A percentile compares a stretch with the other conserved stretches of the same genome.
These are phyloP conservation scores for Populus alba DNA, from an alignment of 345 rosid species.

Conservation along the genomic window DNA sequence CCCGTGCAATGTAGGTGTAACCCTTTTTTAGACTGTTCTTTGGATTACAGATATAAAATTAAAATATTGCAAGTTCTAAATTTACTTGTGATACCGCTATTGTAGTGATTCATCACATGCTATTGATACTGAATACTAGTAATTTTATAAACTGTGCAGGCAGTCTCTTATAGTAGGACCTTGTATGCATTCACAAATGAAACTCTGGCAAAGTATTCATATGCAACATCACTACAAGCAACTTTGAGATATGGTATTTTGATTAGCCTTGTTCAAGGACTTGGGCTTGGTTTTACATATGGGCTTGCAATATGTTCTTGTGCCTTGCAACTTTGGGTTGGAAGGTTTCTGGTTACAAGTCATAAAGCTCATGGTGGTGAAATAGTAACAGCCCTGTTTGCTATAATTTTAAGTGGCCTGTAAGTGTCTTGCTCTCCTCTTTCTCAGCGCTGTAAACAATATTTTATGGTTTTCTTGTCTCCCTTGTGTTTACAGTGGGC, in stretches of 20 bases:
- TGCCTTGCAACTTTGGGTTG: slow-evolving; percentile 95
- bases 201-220: slow-evolving; percentile 93
- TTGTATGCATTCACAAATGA: slow-evolving; percentile 97
- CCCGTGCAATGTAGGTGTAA: neutral
- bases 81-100: neutral
- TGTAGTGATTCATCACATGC: neutral
- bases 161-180: slow-evolving; percentile 82
- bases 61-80: neutral
- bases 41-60: neutral
- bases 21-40: neutral
- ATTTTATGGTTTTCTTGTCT: slow-evolving; percentile 1
- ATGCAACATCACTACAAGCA: slow-evolving; percentile 95
- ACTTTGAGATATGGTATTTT: slow-evolving; percentile 88
- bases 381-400: slow-evolving; percentile 83
- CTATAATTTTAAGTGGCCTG: slow-evolving; percentile 97
- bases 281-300: slow-evolving; percentile 97
- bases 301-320: slow-evolving; percentile 98
- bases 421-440: slow-evolving; percentile 49
- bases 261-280: slow-evolving; percentile 98
- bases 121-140: slow-evolving; percentile 10
- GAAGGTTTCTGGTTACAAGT: slow-evolving; percentile 64
- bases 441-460: slow-evolving; percentile 11
- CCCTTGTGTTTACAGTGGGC: slow-evolving; percentile 53
- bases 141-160: slow-evolving; percentile 54
- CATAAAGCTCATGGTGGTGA: slow-evolving; percentile 81